Conservation (phyloP, 2,329 filamentous ascomycete species). For the Pseudogymnoascus sp. region DNA sequence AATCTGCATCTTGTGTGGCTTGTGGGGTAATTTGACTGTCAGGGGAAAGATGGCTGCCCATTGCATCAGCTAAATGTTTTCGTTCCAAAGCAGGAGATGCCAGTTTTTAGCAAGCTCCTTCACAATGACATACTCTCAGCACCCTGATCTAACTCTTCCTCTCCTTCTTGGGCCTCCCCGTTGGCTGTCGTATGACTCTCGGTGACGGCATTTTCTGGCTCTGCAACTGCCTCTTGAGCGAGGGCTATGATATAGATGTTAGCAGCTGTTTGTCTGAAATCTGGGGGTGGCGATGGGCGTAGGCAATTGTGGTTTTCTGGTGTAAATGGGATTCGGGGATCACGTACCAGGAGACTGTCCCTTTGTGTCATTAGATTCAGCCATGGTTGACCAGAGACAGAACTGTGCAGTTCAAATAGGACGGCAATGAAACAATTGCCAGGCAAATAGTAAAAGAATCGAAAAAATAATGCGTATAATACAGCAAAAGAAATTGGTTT, state of each 20-base stretch:
- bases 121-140: conserved; percentile 24
- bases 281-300: background rate
- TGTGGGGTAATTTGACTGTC: conserved; percentile 73
- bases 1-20: conserved; percentile 71
- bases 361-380: conserved; percentile 26
- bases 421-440: conserved; percentile 9
- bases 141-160: conserved; percentile 23
- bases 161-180: conserved; percentile 19
- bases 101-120: background rate
- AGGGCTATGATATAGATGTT: background rate
- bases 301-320: background rate
- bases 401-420: conserved; percentile 7
- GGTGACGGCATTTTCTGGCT: conserved; percentile 17
- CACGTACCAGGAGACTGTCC: conserved; percentile 23
- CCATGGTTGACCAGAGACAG: conserved; percentile 20
- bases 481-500: conserved; percentile 10
- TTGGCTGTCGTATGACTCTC: conserved; percentile 21
- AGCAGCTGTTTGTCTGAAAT: background rate
- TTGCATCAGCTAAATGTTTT: conserved; percentile 17
- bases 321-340: background rate
- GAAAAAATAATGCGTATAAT: conserved; percentile 11
- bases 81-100: background rate
- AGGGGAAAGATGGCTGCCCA: conserved; percentile 49
- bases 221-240: conserved; percentile 8
- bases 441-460: conserved; percentile 10